A percentile compares a stretch with the other conserved stretches of the same genome.
Conservation (phyloP, 129 eudicot species). For the Deinandra increscens region DNA sequence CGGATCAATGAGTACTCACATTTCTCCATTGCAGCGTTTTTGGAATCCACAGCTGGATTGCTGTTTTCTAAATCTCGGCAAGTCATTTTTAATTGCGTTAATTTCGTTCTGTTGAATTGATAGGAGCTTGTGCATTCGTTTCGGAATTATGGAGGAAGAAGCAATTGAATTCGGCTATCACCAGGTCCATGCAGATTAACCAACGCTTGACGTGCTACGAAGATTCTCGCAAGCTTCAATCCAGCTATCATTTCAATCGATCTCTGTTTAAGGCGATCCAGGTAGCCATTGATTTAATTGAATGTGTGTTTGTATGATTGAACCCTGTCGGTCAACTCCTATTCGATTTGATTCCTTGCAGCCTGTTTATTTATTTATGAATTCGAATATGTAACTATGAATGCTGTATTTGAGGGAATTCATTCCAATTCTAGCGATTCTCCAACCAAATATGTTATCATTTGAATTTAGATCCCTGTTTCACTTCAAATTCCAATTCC, state of each 20-base stretch:
- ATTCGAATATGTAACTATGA: not conserved
- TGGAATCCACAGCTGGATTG: not conserved
- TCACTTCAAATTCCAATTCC: not conserved
- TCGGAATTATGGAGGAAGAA: constrained; percentile 27
- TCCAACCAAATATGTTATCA: constrained; percentile 1
- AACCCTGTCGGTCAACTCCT: too few species aligned
- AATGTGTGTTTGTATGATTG: not conserved
- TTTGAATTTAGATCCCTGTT: not conserved
- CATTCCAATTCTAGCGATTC: not conserved
- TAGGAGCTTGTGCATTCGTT: constrained; percentile 33
- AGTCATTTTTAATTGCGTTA: constrained; percentile 18
- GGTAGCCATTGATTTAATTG: constrained; percentile 13
- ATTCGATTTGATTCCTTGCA: too few species aligned
- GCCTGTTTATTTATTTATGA: not conserved
- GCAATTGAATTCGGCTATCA: constrained; percentile 1
- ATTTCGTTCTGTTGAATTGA: constrained; percentile 8
- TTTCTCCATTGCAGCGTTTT: not conserved
- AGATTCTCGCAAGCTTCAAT: constrained; percentile 11
- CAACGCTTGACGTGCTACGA: not conserved
- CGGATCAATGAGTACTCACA: constrained; percentile 28
- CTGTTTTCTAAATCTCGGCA: not conserved
- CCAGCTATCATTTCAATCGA: constrained; percentile 20
- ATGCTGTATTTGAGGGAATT: not conserved
- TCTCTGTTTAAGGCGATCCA: not conserved
- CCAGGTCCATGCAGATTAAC: constrained; percentile 2